These are phyloP conservation scores for Lyophyllum semitale DNA, from an alignment of 768 basidiomycete species.

Conservation along the genomic window DNA sequence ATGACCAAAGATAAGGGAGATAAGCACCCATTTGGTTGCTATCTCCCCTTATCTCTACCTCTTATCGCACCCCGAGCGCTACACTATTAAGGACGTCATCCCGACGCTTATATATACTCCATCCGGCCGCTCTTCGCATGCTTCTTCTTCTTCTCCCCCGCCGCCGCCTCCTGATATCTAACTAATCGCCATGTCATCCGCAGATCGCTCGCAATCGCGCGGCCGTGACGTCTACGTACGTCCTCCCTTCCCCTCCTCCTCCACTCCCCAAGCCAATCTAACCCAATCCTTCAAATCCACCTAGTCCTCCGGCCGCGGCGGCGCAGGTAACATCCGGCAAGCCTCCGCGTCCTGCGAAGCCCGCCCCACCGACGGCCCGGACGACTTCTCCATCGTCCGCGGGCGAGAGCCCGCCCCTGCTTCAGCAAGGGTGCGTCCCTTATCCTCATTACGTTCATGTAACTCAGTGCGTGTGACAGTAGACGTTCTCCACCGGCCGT, in stretches of 20 bases:
- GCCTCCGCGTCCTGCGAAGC: slow-evolving; percentile 49
- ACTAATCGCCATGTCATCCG: slow-evolving; percentile 20
- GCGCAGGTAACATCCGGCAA: slow-evolving; percentile 69
- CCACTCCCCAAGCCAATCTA: not conserved
- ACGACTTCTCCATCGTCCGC: slow-evolving; percentile 56
- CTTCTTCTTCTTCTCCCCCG: not conserved
- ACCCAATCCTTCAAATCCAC: slow-evolving; percentile 25
- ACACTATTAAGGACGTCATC: no score
- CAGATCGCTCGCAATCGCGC: slow-evolving; percentile 55
- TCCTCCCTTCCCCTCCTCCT: slow-evolving; percentile 12
- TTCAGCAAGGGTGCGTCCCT: slow-evolving; percentile 38
- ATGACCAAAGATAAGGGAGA: slow-evolving; percentile 1
- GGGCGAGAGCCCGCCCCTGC: slow-evolving; percentile 56
- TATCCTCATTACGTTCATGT: not conserved
- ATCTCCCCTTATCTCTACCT: not conserved
- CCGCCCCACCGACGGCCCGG: slow-evolving; percentile 42
- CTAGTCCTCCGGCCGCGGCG: slow-evolving; percentile 70
- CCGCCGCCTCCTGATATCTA: not conserved
- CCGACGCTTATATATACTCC: not conserved
- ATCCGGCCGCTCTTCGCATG: not conserved
- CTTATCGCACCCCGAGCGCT: not conserved
- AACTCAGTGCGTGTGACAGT: not conserved
- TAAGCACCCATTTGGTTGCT: not conserved
- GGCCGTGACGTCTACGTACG: slow-evolving; percentile 63
- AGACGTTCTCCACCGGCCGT: slow-evolving; percentile 67